These are phyloP conservation scores for Pseudogymnoascus sp. DNA, from an alignment of 2,329 filamentous ascomycete species.

Conservation along the genomic window DNA sequence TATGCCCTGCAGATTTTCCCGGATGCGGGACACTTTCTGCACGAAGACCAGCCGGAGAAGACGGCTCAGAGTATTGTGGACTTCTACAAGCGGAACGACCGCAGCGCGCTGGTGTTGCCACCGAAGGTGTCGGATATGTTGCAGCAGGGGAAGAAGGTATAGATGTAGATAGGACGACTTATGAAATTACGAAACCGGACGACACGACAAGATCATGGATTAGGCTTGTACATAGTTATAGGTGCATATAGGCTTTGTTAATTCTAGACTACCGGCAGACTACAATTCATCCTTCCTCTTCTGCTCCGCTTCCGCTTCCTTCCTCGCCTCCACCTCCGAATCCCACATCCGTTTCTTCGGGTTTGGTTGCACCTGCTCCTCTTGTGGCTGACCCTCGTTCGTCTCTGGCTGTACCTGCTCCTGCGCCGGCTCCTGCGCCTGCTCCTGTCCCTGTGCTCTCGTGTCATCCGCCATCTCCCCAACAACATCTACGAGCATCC, in stretches of 20 bases:
- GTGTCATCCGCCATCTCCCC: conserved; percentile 44
- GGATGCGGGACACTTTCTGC: conserved; percentile 91
- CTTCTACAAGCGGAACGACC: conserved; percentile 87
- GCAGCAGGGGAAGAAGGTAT: conserved; percentile 54
- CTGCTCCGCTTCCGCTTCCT: conserved; percentile 11
- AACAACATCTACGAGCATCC: conserved; percentile 44
- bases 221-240: background rate
- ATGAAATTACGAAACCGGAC: background rate
- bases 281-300: conserved; percentile 11
- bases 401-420: conserved; percentile 10
- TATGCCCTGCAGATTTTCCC: conserved; percentile 93
- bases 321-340: conserved; percentile 35
- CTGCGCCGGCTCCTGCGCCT: conserved; percentile 9
- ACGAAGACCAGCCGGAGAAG: conserved; percentile 89
- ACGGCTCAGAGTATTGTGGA: conserved; percentile 79
- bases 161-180: conserved; percentile 8
- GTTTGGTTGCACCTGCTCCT: conserved; percentile 37
- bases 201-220: background rate
- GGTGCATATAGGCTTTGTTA: background rate
- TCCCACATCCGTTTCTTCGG: conserved; percentile 58
- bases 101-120: conserved; percentile 74
- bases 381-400: conserved; percentile 6
- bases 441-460: conserved; percentile 12
- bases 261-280: background rate
- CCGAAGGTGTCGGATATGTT: conserved; percentile 80